Base-by-base conservation (phyloP, 2,329 filamentous ascomycete genomes). In the Ceratocystis lukuohia region DNA sequence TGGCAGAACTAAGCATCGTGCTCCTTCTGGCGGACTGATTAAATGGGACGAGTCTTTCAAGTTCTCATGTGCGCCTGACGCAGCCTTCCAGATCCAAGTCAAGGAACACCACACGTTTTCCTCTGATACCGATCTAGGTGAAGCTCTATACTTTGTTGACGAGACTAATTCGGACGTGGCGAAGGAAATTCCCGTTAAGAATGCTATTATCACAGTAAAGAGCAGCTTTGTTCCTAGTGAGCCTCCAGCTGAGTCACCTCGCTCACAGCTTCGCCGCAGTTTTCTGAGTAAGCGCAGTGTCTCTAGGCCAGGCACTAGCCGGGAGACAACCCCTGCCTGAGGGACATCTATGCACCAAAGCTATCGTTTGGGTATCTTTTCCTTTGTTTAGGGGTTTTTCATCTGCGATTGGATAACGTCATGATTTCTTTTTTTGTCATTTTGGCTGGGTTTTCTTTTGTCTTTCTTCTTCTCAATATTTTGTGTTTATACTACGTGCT, bases 1-100 rank as follows among this genome's bases (percentile, higher is more conserved):
- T 59, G 86, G 92, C 77, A 96, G 97, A 80, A 96, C 92, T 25
- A 96, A 96, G 74, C 88, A 94, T 70, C 84, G 89, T 77, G 96
- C 96, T 75, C 82, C 87, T 0, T 77, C 83, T 2, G 79, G 78
- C 1, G 89, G 88, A 1, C 77, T 80, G 2, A 83, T 89, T 69
- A 80, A 79, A 20, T 96, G 85, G 74, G 86, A 91, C 69, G 90
- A 96, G 74, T 86, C 84, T 0, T 93, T 94, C 79, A 91, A 86
- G 72, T 81, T 88, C 25, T 79, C 81, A 10, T 95, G 91, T 76
- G 83, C 87, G 0, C 86, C 93, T 1, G 93, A 96, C 71, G 81
- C 88, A 25, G 86, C 89, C 72, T 97, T 96, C 82, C 88, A 91
- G 74, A 74, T 99, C 69, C 83, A 89, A 69, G 91, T 91, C 69